Base-by-base conservation (phyloP, 2,329 filamentous ascomycete species). In the Emergomyces africanus region DNA sequence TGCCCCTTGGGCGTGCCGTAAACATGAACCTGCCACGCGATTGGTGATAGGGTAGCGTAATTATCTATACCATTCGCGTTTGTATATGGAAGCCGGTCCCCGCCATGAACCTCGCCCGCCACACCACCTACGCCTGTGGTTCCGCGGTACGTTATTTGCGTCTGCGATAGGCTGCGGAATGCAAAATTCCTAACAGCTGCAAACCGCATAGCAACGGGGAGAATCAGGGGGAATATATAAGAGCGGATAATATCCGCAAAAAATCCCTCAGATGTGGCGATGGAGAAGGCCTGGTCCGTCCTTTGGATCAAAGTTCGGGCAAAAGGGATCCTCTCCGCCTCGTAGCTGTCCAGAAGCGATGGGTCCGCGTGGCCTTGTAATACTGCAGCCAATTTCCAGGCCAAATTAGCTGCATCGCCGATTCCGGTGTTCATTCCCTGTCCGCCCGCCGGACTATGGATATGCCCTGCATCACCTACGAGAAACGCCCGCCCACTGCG, bases 401-500 rank as follows among this genome's bases (percentile, higher is more conserved):
- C 77, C 23, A 55, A 39, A 59, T 83, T 82, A 35, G 78, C 71
- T 0, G 78, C 76, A 59, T 83, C 80, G 28, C 79, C 77, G 23
- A 83, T 74, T 0, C 80, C 80, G 0, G 79, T 79, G 64, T 83
- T 83, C 78, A 83, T 79, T 0, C 81, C 81, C 64, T 82, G 81
- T 0, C 79, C 82, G 1, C 80, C 81, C 0, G 77, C 76, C 0
- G 79, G 79, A 42, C 74, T 79, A 61, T 83, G 80, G 14, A 80
- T 80, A 61, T 84, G 81, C 1, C 79, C 79, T 5, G 81, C 80
- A 59, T 84, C 82, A 15, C 81, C 81, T 1, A 78, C 80, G 0
- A 84, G 69, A 50, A 83, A 78, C 2, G 81, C 71, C 2, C 79
- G 74, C 2, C 77, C 75, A 25, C 74, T 71, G 5, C 76, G 75